Conservation (phyloP, 305 asterid genomes). For the Salvia sclarea region DNA sequence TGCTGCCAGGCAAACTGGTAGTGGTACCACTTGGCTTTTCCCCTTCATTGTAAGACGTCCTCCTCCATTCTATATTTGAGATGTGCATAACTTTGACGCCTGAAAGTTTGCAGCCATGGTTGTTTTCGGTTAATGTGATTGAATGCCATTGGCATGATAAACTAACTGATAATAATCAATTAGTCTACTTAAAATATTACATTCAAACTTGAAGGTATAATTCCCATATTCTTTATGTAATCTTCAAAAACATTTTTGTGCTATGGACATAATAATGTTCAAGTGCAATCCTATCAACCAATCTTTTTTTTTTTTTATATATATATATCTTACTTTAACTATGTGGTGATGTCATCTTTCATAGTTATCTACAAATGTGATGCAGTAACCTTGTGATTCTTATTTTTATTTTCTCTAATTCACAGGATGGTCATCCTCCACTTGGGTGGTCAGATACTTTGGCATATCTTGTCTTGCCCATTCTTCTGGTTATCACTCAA, state of each 20-base stretch:
- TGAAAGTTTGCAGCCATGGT: not conserved
- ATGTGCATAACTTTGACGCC: not conserved
- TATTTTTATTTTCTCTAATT: slow-evolving; percentile 15
- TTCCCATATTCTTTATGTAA: not conserved
- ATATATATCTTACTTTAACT: slow-evolving; percentile 7
- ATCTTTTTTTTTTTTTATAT: not conserved
- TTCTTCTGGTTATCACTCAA: slow-evolving; percentile 69
- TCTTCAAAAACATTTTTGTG: slow-evolving; percentile 3
- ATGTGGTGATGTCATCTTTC: slow-evolving; percentile 9
- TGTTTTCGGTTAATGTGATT: slow-evolving; percentile 9
- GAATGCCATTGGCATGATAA: not conserved
- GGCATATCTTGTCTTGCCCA: slow-evolving; percentile 90
- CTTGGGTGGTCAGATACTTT: slow-evolving; percentile 97
- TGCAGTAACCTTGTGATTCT: slow-evolving; percentile 12
- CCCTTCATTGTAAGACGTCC: slow-evolving; percentile 76
- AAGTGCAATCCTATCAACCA: not conserved
- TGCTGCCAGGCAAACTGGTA: slow-evolving; percentile 89
- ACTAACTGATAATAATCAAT: not conserved
- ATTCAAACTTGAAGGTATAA: slow-evolving; percentile 4
- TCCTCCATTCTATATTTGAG: slow-evolving; percentile 27
- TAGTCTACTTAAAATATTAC: not conserved
- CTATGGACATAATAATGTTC: slow-evolving; percentile 1
- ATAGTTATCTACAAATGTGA: not conserved
- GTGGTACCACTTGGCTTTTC: slow-evolving; percentile 96
- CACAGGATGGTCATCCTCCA: slow-evolving; percentile 98